Percentiles rank a stretch among this genome's conserved stretches.
Conservation (phyloP, 306 rosid species). For the Quercus variabilis region DNA sequence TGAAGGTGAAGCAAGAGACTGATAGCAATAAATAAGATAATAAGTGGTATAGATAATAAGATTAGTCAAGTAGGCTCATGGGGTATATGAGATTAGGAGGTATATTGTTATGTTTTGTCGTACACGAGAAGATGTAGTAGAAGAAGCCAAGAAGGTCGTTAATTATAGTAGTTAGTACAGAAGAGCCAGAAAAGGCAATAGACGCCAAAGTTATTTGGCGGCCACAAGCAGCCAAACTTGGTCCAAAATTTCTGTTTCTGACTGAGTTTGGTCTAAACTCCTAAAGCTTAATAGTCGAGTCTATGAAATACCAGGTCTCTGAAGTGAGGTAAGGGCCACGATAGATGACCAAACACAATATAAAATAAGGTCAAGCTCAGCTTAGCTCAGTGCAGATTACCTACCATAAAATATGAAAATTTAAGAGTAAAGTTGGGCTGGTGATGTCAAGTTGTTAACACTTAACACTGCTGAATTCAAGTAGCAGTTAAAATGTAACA, state of each 20-base stretch:
- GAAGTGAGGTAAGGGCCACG: background rate
- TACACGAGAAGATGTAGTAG: constrained; percentile 4
- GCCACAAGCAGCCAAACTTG: constrained; percentile 17
- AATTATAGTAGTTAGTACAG: constrained; percentile 1
- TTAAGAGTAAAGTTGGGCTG: background rate
- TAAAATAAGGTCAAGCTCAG: background rate
- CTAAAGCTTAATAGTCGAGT: background rate
- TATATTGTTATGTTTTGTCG: background rate
- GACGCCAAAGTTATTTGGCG: background rate
- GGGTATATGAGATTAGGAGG: background rate
- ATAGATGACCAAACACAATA: constrained; percentile 3
- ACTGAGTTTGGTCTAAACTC: background rate
- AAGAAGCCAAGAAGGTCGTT: constrained; percentile 13
- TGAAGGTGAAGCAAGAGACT: background rate
- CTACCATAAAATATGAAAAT: background rate
- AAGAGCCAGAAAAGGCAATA: constrained; percentile 17
- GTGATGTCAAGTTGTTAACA: constrained; percentile 11
- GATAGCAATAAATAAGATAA: background rate
- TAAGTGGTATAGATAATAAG: background rate
- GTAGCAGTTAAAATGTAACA: too few species aligned
- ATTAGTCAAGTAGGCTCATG: background rate
- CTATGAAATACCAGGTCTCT: background rate
- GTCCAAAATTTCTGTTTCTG: background rate
- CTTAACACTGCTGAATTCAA: background rate
- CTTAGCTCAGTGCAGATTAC: background rate